Conservation (phyloP, 139 green algal species). For the Yamagishiella unicocca region DNA sequence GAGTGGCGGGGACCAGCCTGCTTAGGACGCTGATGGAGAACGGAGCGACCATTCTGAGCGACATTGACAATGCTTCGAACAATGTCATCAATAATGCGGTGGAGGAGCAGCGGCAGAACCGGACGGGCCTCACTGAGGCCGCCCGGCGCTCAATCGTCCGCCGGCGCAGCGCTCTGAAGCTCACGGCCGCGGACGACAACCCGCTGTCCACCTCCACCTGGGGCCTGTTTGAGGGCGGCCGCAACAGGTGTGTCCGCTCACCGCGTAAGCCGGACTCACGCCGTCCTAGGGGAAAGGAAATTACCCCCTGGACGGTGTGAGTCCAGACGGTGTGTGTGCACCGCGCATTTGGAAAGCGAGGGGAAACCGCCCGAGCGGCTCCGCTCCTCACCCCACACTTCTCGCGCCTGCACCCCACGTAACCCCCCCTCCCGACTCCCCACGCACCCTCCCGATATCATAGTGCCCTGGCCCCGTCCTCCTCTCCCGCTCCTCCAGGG, state of each 20-base stretch:
- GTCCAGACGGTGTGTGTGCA: too few relatives aligned
- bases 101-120: neutral
- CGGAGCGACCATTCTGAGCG: neutral
- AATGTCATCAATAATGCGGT: neutral
- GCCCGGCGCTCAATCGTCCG: neutral
- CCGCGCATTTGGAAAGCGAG: too few relatives aligned
- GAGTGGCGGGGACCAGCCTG: neutral
- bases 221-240: neutral
- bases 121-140: neutral
- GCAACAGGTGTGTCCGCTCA: neutral
- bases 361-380: too few relatives aligned
- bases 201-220: conserved; percentile 30
- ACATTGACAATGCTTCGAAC: neutral
- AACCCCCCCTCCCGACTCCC: neutral
- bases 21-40: conserved; percentile 24
- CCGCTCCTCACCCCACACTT: too few relatives aligned
- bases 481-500: too few relatives aligned
- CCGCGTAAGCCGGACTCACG: too few relatives aligned
- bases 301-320: too few relatives aligned
- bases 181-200: conserved; percentile 4
- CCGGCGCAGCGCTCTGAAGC: conserved; percentile 14
- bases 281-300: too few relatives aligned
- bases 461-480: too few relatives aligned
- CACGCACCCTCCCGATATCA: neutral
- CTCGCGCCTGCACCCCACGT: neutral